Conservation (phyloP, 23 red algal genomes). For the Cyanidioschyzon merolae region DNA sequence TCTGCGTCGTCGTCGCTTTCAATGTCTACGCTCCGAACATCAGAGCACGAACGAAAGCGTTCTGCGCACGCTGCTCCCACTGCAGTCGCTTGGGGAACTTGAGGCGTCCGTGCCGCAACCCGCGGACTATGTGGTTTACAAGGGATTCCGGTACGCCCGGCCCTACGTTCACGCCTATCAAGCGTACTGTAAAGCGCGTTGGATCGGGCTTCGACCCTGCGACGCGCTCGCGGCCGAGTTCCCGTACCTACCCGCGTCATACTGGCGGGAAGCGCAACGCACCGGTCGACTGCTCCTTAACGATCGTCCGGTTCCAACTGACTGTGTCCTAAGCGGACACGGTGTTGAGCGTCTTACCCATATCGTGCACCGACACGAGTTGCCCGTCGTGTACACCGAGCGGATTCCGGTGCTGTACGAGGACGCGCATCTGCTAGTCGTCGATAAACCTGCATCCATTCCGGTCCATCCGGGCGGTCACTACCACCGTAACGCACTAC, state of each 20-base stretch:
- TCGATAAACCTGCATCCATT: conserved; percentile 26
- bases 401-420: neutral
- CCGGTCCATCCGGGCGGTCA: conserved; percentile 25
- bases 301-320: neutral
- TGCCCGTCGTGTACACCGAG: neutral
- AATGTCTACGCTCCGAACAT: no score
- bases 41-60: no score
- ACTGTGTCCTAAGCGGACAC: conserved; percentile 1
- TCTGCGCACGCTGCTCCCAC: no score
- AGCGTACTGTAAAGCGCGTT: conserved; percentile 19
- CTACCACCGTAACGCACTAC: conserved; percentile 17
- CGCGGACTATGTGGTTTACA: neutral
- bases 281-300: conserved; percentile 16
- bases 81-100: no score
- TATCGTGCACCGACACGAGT: conserved; percentile 18
- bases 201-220: neutral
- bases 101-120: no score
- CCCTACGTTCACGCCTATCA: neutral
- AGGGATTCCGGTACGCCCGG: neutral
- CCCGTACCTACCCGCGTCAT: neutral
- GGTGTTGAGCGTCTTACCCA: conserved; percentile 13
- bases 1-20: no score
- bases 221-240: conserved; percentile 23
- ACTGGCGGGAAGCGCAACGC: neutral
- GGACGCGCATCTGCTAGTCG: conserved; percentile 18